Evolutionary conservation across 108 stramenopile species (phyloP).

Genomic region (Aurantiochytrium sp.): DNA sequence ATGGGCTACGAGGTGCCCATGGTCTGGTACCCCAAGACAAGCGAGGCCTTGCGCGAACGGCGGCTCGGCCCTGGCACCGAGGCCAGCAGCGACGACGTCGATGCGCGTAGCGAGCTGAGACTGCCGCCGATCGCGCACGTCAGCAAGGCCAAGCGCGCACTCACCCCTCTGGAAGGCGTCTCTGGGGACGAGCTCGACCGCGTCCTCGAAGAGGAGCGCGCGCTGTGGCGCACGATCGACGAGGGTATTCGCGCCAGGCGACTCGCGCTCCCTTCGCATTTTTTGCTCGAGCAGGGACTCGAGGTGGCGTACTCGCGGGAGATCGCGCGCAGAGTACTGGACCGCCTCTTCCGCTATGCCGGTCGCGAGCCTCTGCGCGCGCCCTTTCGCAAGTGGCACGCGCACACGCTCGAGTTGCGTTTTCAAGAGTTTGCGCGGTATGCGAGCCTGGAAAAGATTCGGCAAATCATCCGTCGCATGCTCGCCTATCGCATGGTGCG

Average conservation of each 20-base stretch:
- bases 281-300: slow-evolving; percentile 5
- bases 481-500: background rate
- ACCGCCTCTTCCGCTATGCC: background rate
- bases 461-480: background rate
- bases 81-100: background rate
- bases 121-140: background rate
- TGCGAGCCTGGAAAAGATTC: background rate
- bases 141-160: background rate
- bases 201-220: background rate
- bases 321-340: background rate
- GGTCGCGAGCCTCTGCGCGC: slow-evolving; percentile 1
- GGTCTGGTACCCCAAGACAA: slow-evolving; percentile 15
- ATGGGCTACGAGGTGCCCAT: background rate
- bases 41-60: background rate
- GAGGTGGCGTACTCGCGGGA: slow-evolving; percentile 19
- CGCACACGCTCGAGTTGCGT: background rate
- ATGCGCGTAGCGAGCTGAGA: background rate
- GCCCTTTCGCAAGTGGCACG: slow-evolving; percentile 21
- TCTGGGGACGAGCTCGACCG: background rate
- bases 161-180: background rate
- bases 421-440: background rate
- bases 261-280: background rate
- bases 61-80: background rate
- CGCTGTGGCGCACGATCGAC: background rate
- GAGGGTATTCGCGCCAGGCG: background rate